These are phyloP conservation scores for Neurospora sp. DNA, from an alignment of 495 filamentous ascomycete genomes.

Conservation along the genomic window DNA sequence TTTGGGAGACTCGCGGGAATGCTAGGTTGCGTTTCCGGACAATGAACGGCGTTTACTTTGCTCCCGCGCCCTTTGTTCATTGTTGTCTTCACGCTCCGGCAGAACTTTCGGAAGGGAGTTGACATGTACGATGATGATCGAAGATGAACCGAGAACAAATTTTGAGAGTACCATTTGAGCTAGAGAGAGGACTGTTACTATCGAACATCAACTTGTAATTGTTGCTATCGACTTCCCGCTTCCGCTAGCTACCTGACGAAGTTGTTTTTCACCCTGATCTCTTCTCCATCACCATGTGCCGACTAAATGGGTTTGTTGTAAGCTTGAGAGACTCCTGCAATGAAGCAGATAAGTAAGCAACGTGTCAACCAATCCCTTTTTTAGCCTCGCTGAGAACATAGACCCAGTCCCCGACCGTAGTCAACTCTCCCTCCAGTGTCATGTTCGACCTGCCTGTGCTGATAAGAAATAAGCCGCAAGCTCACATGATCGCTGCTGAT, in stretches of 20 bases:
- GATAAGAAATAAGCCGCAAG: not conserved
- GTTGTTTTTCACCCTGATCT: not conserved
- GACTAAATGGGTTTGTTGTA: not conserved
- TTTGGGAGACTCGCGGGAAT: not conserved
- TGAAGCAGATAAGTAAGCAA: not conserved
- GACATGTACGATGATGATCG: not conserved
- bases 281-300: not conserved
- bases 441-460: not conserved
- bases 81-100: not conserved
- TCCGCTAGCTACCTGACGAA: not conserved
- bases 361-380: not conserved
- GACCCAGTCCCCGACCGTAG: too few species aligned
- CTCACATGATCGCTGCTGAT: not conserved
- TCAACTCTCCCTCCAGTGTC: not conserved
- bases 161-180: not conserved
- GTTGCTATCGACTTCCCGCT: not conserved
- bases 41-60: not conserved
- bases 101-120: not conserved
- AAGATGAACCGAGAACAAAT: not conserved
- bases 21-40: not conserved
- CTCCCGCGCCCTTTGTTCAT: not conserved
- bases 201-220: not conserved
- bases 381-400: not conserved
- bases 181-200: not conserved
- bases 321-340: rapidly evolving